phyloP scores from a whole-genome alignment of 805 yeast genomes.

The Yarrowia sp. region DNA sequence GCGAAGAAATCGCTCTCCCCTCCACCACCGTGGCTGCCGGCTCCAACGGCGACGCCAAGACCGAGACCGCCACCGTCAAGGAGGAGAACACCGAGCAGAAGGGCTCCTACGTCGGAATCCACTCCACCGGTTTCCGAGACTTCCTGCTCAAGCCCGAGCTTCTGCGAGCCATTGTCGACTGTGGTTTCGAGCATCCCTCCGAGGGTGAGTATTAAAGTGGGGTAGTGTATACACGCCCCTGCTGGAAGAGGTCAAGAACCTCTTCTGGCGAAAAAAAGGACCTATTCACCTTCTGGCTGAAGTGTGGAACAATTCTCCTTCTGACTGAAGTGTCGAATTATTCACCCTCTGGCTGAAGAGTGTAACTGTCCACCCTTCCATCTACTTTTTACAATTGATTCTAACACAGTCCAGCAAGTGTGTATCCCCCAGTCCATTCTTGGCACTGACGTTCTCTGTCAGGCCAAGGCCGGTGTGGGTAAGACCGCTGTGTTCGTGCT shows the following conservation, averaged over 20 bases:
- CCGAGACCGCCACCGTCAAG: conserved; percentile 49
- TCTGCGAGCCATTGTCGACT: conserved; percentile 95
- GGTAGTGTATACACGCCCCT: too few species aligned
- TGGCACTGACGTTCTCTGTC: conserved; percentile 97
- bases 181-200: conserved; percentile 99
- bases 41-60: conserved; percentile 48
- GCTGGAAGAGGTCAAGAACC: too few species aligned
- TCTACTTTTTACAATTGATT: background rate
- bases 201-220: conserved; percentile 76
- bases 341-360: too few species aligned
- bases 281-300: too few species aligned
- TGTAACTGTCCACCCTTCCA: too few species aligned
- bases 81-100: conserved; percentile 70
- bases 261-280: too few species aligned
- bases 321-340: background rate
- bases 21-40: conserved; percentile 58
- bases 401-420: conserved; percentile 84
- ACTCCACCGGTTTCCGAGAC: conserved; percentile 98
- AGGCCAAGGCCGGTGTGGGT: conserved; percentile 99
- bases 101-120: conserved; percentile 97
- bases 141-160: conserved; percentile 95
- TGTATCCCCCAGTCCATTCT: conserved; percentile 97
- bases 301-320: too few species aligned
- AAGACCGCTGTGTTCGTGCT: conserved; percentile 97
- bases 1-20: conserved; percentile 89